A percentile compares a stretch with the other conserved stretches of the same genome.
phyloP scores from a whole-genome alignment of 2,329 filamentous ascomycete genomes.

The Ilyonectria robusta region DNA sequence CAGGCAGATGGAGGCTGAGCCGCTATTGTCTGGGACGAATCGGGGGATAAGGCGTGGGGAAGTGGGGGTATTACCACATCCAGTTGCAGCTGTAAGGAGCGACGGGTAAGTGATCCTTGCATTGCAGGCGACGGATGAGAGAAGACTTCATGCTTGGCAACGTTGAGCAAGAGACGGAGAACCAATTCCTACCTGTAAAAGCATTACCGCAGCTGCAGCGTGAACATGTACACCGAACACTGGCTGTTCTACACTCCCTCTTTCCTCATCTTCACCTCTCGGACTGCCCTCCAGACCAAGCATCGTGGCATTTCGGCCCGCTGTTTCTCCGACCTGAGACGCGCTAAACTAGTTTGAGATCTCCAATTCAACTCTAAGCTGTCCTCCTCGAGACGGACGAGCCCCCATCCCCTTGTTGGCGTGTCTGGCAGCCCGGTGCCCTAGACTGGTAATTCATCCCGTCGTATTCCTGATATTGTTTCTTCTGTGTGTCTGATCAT shows the following conservation, averaged over 20 bases:
- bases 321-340: slow-evolving; percentile 26
- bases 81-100: slow-evolving; percentile 1
- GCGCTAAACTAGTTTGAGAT: slow-evolving; percentile 39
- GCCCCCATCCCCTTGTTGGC: slow-evolving; percentile 42
- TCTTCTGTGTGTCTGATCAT: slow-evolving; percentile 37
- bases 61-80: slow-evolving; percentile 14
- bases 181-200: neutral
- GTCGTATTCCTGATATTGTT: slow-evolving; percentile 43
- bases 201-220: neutral
- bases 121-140: slow-evolving; percentile 3
- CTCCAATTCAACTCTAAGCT: slow-evolving; percentile 46
- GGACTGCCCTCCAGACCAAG: neutral
- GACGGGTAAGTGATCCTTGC: slow-evolving; percentile 24
- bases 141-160: neutral
- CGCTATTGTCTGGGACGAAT: slow-evolving; percentile 5
- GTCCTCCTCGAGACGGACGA: slow-evolving; percentile 36
- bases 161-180: neutral
- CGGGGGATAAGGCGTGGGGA: slow-evolving; percentile 17
- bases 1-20: slow-evolving; percentile 14
- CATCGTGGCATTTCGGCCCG: slow-evolving; percentile 20
- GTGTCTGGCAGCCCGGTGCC: slow-evolving; percentile 37
- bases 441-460: slow-evolving; percentile 39
- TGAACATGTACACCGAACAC: slow-evolving; percentile 7
- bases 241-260: slow-evolving; percentile 6
- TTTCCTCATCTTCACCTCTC: neutral